Evolutionary conservation across 768 basidiomycete species (phyloP), one percentile per base, ranked within the genome.

Genomic region (Sarcodon sp.): DNA sequence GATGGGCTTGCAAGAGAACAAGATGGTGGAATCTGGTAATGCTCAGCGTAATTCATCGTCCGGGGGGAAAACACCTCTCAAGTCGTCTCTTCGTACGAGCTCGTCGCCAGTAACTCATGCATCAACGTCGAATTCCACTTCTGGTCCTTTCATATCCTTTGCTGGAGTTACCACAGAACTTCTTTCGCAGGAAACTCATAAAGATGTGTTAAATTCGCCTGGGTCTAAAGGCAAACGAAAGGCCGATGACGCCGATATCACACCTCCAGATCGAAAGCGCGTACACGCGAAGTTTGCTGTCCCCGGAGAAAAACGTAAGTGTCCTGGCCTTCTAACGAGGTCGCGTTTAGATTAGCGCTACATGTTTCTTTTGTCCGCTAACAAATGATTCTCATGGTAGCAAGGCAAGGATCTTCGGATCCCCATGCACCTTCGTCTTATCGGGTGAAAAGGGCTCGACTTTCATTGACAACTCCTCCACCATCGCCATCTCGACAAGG

Each of bases 361-460:
- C 35, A 16, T 38, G 32, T 46, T 47, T 43, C 16, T 35, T 41
- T 27, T 27, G 21, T 4, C 2, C 21, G 4, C n/a, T 33, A 38
- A 32, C 1, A 21, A 35, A 13, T 32, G 31, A 46, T 9, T 15
- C 39, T 15, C 27, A 27, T 11, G 27, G 39, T 41, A 13, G 39
- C 16, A 27, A 13, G 13, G 27, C 59, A 54, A 35, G 46, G 51
- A 2, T 64, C 61, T 8, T 59, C 61, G 15, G 68, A 75, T 6
- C 72, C 74, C 12, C 73, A 73, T 51, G 79, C 83, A 0, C 85
- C 86, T 0, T 84, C 85, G 1, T 83, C 83, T 5, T 87, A 75
- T 55, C 73, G 77, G 52, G 76, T 77, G 52, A 87, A 87, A 60
- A 77, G 85, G 50, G 79, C 79, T 8, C 73, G 78, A 31, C 59